Evolutionary conservation across 2,329 filamentous ascomycete genomes (phyloP).

Genomic region (Hypoxylon sp.): DNA sequence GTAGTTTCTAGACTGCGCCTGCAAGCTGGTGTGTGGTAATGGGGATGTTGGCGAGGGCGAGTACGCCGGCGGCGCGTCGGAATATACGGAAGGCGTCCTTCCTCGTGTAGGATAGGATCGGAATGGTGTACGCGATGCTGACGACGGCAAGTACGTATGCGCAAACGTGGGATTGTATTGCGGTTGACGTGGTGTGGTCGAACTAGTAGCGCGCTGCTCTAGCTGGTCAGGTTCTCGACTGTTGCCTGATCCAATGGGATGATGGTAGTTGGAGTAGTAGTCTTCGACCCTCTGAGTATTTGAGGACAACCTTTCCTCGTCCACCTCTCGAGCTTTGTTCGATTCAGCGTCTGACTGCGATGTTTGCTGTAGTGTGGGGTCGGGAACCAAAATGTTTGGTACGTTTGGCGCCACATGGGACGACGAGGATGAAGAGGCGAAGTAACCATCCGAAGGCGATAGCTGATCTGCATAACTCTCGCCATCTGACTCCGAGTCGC

Average conservation of each 20-base stretch:
- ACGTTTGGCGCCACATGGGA: conserved; percentile 60
- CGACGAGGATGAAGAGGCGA: conserved; percentile 57
- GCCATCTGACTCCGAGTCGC: conserved; percentile 50
- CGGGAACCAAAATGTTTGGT: conserved; percentile 65
- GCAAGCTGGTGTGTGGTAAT: conserved; percentile 36
- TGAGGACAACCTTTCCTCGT: conserved; percentile 58
- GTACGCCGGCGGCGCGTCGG: conserved; percentile 66
- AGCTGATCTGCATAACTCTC: conserved; percentile 57
- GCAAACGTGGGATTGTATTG: conserved; percentile 29
- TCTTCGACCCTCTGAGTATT: conserved; percentile 43
- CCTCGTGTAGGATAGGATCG: conserved; percentile 39
- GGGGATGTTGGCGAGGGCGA: conserved; percentile 57
- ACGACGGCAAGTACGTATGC: conserved; percentile 49
- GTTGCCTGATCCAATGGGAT: conserved; percentile 36
- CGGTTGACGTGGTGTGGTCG: conserved; percentile 31
- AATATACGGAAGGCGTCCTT: conserved; percentile 53
- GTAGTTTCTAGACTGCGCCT: conserved; percentile 55
- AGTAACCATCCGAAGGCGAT: conserved; percentile 69
- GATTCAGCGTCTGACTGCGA: conserved; percentile 54
- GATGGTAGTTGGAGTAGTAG: conserved; percentile 23
- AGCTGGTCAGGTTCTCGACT: conserved; percentile 32
- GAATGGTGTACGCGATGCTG: conserved; percentile 47
- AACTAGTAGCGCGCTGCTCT: conserved; percentile 37
- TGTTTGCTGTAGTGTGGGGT: conserved; percentile 60
- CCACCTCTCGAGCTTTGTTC: conserved; percentile 65